A percentile compares a stretch with the other conserved stretches of the same genome.
phyloP scores from a whole-genome alignment of 352 stramenopile species.

The Pythium brassicae region DNA sequence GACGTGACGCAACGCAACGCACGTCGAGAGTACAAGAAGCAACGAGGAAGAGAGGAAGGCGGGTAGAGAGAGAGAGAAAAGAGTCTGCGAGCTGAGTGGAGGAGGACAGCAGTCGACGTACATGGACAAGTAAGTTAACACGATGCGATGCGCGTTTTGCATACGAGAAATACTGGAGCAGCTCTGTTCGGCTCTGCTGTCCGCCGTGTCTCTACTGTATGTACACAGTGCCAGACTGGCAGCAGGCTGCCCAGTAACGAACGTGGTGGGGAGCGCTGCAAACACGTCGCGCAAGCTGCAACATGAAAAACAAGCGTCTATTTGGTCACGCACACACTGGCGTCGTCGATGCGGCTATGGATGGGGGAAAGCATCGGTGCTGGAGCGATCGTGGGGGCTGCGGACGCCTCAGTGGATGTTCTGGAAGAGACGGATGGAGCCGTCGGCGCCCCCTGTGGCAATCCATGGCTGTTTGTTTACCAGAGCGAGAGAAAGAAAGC shows the following conservation, averaged over 20 bases:
- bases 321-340: not conserved
- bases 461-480: constrained; percentile 73
- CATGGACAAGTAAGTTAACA: constrained; percentile 6
- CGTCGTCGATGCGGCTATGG: not conserved
- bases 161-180: not conserved
- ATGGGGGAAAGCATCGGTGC: too few species aligned
- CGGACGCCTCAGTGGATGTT: constrained; percentile 87
- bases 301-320: constrained; percentile 5
- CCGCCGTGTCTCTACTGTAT: too few species aligned
- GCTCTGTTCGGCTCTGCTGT: too few species aligned
- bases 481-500: constrained; percentile 11
- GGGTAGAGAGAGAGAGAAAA: not conserved
- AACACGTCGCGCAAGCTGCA: too few species aligned
- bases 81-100: not conserved
- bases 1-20: not conserved
- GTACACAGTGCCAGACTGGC: too few species aligned
- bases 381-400: not conserved
- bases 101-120: not conserved
- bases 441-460: constrained; percentile 93
- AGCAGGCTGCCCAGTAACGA: too few species aligned
- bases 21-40: not conserved
- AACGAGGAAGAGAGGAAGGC: not conserved
- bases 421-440: constrained; percentile 95
- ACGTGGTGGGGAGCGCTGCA: too few species aligned
- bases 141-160: constrained; percentile 2